Percentiles rank a stretch among this genome's conserved stretches.
phyloP scores from a whole-genome alignment of 371 early-diverging fungal genomes.

The Dinochytrium kinnereticum region DNA sequence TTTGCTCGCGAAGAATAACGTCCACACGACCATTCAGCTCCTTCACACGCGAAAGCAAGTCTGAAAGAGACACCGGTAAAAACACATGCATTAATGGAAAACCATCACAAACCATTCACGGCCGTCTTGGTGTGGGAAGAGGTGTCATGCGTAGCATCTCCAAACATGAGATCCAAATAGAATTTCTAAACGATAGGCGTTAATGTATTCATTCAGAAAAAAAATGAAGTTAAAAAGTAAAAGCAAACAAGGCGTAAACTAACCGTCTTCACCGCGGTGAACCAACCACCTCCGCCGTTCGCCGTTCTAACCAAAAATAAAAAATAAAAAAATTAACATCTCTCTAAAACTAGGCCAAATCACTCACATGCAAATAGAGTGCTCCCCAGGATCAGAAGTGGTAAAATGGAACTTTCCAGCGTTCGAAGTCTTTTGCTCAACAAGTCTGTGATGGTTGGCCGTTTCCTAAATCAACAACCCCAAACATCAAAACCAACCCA shows the following conservation, averaged over 20 bases:
- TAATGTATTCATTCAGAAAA: too few relatives aligned
- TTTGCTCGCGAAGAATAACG: slow-evolving; percentile 87
- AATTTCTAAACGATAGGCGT: slow-evolving; percentile 45
- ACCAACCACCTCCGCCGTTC: slow-evolving; percentile 58
- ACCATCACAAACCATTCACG: slow-evolving; percentile 45
- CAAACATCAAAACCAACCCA: too few relatives aligned
- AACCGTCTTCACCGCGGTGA: slow-evolving; percentile 60
- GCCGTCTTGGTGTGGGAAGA: slow-evolving; percentile 42
- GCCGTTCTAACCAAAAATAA: slow-evolving; percentile 5
- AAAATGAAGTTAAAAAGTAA: too few relatives aligned
- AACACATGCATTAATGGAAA: too few relatives aligned
- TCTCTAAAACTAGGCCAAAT: too few relatives aligned
- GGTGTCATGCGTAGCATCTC: slow-evolving; percentile 61
- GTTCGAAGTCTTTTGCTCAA: slow-evolving; percentile 74
- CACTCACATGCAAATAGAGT: slow-evolving; percentile 80
- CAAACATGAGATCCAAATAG: slow-evolving; percentile 77
- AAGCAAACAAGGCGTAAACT: background rate
- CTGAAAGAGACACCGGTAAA: slow-evolving; percentile 52
- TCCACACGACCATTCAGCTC: slow-evolving; percentile 82
- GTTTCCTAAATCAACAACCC: slow-evolving; percentile 16
- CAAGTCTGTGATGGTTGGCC: slow-evolving; percentile 34
- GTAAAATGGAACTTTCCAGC: slow-evolving; percentile 88
- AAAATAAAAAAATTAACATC: too few relatives aligned
- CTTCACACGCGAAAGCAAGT: slow-evolving; percentile 71
- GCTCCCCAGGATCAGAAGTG: slow-evolving; percentile 84